Base-by-base conservation (phyloP, 257 asterid genomes). In the Solanum lycopersicoides region DNA sequence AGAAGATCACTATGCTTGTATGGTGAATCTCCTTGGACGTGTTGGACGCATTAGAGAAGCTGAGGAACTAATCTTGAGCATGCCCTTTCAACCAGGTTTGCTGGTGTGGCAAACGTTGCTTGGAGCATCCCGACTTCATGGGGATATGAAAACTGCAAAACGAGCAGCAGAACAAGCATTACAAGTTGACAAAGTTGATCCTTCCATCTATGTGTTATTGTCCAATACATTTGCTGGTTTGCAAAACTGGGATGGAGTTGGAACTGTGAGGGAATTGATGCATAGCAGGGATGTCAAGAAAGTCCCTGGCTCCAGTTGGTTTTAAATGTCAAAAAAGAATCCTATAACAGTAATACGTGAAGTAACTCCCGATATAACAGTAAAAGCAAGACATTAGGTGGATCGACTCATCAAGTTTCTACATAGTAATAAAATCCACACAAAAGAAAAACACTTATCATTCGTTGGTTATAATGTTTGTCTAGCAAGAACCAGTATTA, bases 261-360 rank as follows among this genome's bases (percentile, higher is more conserved):
- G 92, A 88, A 87, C 68, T 14, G 71, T 94, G 91, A 93, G 96
- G 82, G 76, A 89, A 60, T 82, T 89, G 90, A 86, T 93, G 83
- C 93, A 90, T 77, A 91, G 75, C 12, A 91, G 93, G 88, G 93
- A 93, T 87, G 92, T 93, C 83, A 92, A 92, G 94, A 95, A 93
- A 93, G 89, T 92, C 90, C 94, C 96, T 53, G 98, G 96, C 50
- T 91, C 98, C 10, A 92, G 95, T 88, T 95, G 98, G 98, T 89
- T 95, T 89, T 90, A 91, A 85, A 76, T 76, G 39, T 25, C 83
- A n/a, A 75, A 20, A 75, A 75, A 39, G 56, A 20, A 72, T 72
- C 28, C 28, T 35, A 34, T 35, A 9, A 15, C 16, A 21, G 34
- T 11, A 56, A 56, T 56, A 56, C 10, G 11, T n/a, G 0, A 23